A percentile compares a stretch with the other conserved stretches of the same genome.
Evolutionary conservation across 441 rosid genomes (phyloP).

Genomic region (Dalechampia spathulata): DNA sequence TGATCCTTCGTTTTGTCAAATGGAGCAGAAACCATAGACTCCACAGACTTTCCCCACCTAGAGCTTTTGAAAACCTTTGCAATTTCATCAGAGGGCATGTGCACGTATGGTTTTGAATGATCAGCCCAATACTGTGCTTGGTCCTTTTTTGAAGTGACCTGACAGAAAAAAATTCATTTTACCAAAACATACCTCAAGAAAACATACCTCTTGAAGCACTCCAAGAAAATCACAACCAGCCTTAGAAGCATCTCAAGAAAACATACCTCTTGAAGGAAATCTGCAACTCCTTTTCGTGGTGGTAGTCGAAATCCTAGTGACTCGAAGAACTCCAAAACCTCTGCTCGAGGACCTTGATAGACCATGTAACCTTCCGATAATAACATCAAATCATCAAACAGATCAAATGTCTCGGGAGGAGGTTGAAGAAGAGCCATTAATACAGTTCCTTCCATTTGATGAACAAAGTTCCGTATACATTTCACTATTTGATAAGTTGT

Average conservation of each 20-base stretch:
- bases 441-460: slow-evolving; percentile 80
- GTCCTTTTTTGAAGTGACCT: slow-evolving; percentile 93
- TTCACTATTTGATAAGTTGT: slow-evolving; percentile 87
- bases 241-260: slow-evolving; percentile 7
- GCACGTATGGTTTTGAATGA: slow-evolving; percentile 60
- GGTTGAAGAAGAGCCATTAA: slow-evolving; percentile 97
- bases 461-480: slow-evolving; percentile 72
- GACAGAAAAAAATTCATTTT: slow-evolving; percentile 18
- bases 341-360: slow-evolving; percentile 74
- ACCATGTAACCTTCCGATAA: slow-evolving; percentile 82
- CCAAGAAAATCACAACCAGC: slow-evolving; percentile 8
- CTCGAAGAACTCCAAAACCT: slow-evolving; percentile 80
- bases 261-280: slow-evolving; percentile 93
- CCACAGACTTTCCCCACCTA: slow-evolving; percentile 44
- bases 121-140: slow-evolving; percentile 98
- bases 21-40: slow-evolving; percentile 40
- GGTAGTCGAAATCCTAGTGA: slow-evolving; percentile 76
- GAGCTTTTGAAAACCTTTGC: slow-evolving; percentile 67
- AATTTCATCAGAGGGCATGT: slow-evolving; percentile 54
- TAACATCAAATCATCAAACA: slow-evolving; percentile 76
- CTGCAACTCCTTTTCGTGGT: slow-evolving; percentile 81
- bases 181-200: slow-evolving; percentile 10
- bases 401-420: slow-evolving; percentile 89
- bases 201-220: slow-evolving; percentile 86
- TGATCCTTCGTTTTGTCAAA: slow-evolving; percentile 44